These are phyloP conservation scores for Thyridium curvatum DNA, from an alignment of 2,329 filamentous ascomycete genomes.

Conservation along the genomic window DNA sequence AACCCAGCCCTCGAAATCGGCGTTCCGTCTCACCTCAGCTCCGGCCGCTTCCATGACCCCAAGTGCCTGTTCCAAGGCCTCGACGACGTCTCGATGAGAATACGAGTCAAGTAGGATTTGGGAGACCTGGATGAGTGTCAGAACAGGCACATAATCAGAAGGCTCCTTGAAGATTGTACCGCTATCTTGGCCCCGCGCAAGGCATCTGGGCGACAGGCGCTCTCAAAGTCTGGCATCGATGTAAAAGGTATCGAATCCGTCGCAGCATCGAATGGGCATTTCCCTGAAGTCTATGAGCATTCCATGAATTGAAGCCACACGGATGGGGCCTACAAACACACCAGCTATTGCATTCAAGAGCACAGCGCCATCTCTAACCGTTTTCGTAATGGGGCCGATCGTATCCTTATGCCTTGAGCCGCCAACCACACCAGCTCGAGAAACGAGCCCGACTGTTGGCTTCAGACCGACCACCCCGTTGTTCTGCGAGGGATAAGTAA, in stretches of 20 bases:
- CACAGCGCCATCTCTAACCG: constrained; percentile 61
- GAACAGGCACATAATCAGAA: not conserved
- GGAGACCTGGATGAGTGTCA: not conserved
- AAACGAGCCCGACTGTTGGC: constrained; percentile 68
- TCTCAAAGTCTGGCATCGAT: constrained; percentile 1
- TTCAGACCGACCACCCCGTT: constrained; percentile 69
- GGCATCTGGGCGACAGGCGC: not conserved
- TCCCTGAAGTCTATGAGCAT: not conserved
- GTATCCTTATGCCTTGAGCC: constrained; percentile 63
- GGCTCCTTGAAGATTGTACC: not conserved
- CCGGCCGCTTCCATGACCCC: not conserved
- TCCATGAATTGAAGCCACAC: not conserved
- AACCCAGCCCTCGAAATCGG: no score
- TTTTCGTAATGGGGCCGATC: constrained; percentile 61
- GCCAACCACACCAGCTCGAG: constrained; percentile 59
- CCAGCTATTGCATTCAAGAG: constrained; percentile 64
- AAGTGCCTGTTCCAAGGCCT: not conserved
- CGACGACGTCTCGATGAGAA: not conserved
- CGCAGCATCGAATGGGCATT: no score
- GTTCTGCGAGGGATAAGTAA: constrained; percentile 66
- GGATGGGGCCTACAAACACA: constrained; percentile 13
- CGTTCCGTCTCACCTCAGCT: not conserved
- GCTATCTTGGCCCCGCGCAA: constrained; percentile 1
- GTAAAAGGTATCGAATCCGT: constrained; percentile 1
- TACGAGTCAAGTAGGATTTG: not conserved